Conservation (phyloP, 1,284 basidiomycete genomes). For the Agaricales sp. region DNA sequence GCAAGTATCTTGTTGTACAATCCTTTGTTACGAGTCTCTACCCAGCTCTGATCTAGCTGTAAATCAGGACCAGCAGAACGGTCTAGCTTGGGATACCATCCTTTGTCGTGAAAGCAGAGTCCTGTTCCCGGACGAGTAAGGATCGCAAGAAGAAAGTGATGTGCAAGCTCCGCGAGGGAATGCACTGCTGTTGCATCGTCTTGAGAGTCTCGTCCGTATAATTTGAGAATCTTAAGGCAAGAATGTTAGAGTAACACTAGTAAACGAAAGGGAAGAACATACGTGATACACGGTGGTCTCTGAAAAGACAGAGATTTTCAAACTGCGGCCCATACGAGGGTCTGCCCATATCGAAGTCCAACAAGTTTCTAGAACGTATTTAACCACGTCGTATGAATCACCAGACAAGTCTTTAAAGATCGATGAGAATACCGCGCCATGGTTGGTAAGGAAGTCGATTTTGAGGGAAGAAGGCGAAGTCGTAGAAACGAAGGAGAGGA, state of each 20-base stretch:
- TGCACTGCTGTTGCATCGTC: conserved; percentile 37
- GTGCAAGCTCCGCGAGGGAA: conserved; percentile 70
- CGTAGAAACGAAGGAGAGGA: conserved; percentile 57
- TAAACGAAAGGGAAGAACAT: conserved; percentile 12
- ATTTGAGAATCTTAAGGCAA: conserved; percentile 43
- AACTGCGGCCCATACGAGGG: conserved; percentile 52
- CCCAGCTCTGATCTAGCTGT: conserved; percentile 20
- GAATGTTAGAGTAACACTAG: conserved; percentile 4
- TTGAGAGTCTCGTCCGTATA: conserved; percentile 49
- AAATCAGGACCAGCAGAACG: conserved; percentile 17
- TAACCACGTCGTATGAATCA: conserved; percentile 48
- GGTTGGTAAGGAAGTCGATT: conserved; percentile 54
- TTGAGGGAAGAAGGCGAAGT: conserved; percentile 42
- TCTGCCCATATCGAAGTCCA: conserved; percentile 69
- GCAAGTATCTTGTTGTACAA: conserved; percentile 76
- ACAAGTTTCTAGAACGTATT: conserved; percentile 49
- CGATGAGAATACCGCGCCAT: conserved; percentile 45
- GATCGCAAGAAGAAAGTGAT: conserved; percentile 85
- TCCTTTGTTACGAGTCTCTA: conserved; percentile 30
- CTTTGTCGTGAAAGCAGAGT: conserved; percentile 81
- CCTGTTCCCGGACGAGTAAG: conserved; percentile 78
- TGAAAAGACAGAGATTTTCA: conserved; percentile 59
- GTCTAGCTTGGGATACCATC: conserved; percentile 78
- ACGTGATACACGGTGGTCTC: conserved; percentile 56
- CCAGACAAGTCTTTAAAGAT: conserved; percentile 60